A percentile compares a stretch with the other conserved stretches of the same genome.
Evolutionary conservation across 192 early-diverging fungal species (phyloP).

Genomic region (Blastocladiella britannica): DNA sequence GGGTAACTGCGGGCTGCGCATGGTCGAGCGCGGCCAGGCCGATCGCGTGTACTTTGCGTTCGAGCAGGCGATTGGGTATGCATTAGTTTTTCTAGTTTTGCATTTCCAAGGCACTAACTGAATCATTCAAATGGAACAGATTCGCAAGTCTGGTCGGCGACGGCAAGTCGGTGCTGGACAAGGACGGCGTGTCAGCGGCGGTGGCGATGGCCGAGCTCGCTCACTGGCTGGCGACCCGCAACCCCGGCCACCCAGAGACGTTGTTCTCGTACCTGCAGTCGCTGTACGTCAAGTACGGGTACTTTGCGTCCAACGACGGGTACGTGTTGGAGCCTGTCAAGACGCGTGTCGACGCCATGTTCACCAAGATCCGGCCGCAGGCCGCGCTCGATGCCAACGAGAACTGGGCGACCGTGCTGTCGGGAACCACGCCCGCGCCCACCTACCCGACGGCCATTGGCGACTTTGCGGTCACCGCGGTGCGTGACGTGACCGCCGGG

Average conservation of each 20-base stretch:
- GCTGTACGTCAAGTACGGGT: conserved; percentile 56
- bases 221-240: conserved; percentile 33
- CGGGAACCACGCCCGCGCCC: conserved; percentile 16
- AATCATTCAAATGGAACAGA: conserved; percentile 7
- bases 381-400: neutral
- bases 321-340: conserved; percentile 74
- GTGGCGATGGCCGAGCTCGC: conserved; percentile 59
- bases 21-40: conserved; percentile 40
- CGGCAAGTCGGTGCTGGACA: conserved; percentile 58
- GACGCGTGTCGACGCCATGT: conserved; percentile 44
- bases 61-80: conserved; percentile 89
- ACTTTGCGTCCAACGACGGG: conserved; percentile 62
- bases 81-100: too few species aligned
- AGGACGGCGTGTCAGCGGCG: conserved; percentile 76
- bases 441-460: conserved; percentile 52
- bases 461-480: conserved; percentile 35
- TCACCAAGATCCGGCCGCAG: conserved; percentile 53
- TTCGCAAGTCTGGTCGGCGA: too few species aligned
- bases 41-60: conserved; percentile 53
- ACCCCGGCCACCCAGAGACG: conserved; percentile 31
- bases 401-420: too few species aligned
- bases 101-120: too few species aligned
- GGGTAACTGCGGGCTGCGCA: conserved; percentile 51
- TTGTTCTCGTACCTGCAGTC: conserved; percentile 47
- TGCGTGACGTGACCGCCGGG: conserved; percentile 75